phyloP scores from a whole-genome alignment of 345 rosid genomes.

The Brassica cretica region DNA sequence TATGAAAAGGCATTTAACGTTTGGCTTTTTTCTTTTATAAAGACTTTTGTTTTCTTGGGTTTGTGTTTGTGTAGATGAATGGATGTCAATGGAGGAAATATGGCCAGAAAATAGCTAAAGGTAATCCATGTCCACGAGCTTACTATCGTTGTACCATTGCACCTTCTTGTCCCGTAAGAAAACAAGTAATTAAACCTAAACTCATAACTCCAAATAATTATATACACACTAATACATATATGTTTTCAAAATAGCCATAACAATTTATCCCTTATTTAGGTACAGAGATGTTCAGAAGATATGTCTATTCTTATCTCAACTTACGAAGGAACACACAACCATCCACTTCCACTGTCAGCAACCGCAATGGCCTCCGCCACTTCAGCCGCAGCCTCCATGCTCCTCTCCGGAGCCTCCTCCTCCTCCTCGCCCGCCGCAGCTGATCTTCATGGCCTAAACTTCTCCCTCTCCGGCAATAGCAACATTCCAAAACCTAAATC shows the following conservation, averaged over 20 bases:
- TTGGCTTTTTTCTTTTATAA: neutral
- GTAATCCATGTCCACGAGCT: constrained; percentile 96
- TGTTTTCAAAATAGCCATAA: neutral
- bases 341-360: constrained; percentile 82
- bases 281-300: constrained; percentile 85
- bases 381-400: constrained; percentile 90
- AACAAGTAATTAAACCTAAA: constrained; percentile 56
- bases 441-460: constrained; percentile 56
- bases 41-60: neutral
- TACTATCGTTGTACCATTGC: constrained; percentile 91
- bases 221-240: neutral
- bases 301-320: constrained; percentile 84
- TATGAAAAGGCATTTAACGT: neutral
- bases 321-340: constrained; percentile 95
- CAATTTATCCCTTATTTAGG: constrained; percentile 42
- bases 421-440: constrained; percentile 20
- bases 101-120: constrained; percentile 91
- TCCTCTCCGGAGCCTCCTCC: constrained; percentile 59
- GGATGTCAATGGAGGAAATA: constrained; percentile 99
- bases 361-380: constrained; percentile 96
- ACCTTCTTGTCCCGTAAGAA: constrained; percentile 84
- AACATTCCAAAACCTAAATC: constrained; percentile 46
- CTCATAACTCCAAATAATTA: neutral
- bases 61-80: constrained; percentile 58
- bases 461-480: constrained; percentile 47